Base-by-base conservation (phyloP, 2,329 filamentous ascomycete genomes). In the Aurifilum marmelostoma region DNA sequence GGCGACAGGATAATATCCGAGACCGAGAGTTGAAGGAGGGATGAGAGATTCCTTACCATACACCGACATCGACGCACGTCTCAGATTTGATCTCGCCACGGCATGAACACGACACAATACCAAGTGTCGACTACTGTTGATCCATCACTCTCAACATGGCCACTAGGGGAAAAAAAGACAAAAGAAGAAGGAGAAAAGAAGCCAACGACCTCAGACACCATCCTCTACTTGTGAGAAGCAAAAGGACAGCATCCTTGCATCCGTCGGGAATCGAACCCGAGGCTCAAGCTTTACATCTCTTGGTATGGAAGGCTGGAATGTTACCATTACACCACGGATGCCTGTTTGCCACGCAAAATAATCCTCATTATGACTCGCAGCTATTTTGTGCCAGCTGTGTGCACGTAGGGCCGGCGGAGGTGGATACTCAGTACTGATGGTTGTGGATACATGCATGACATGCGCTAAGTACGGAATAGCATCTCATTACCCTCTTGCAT, bases 311-410 rank as follows among this genome's bases (percentile, higher is more conserved):
- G 65, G 65, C 65, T 67, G 59, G 65, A 67, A 67, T 67, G 65
- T 62, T 67, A 67, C 65, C 65, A 50, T 60, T 67, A 67, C 65
- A 67, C 65, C 59, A 67, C 65, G 29, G 43, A 56, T 67, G 65
- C 65, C 29, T 62, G n/a, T 60, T 52, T 56, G 52, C 52, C 52
- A 18, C 52, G 12, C 3, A 2, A 7, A 32, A 3, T 5, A 18
- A 29, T 56, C 6, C 27, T 2, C n/a, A 56, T 29, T 56, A 56
- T 56, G 52, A 56, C 52, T 56, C 52, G 27, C 14, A 29, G 52
- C 24, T 16, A 9, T 3, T 29, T 47, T 3, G 9, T 16, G 11
- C 27, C 27, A 16, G 24, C 27, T 4, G 24, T 18, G 52, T 18
- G 11, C 2, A 34, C 4, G 52, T 18, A 27, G 12, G 24, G 14